Evolutionary conservation across 345 rosid species (phyloP).

Genomic region (Brassica incana): DNA sequence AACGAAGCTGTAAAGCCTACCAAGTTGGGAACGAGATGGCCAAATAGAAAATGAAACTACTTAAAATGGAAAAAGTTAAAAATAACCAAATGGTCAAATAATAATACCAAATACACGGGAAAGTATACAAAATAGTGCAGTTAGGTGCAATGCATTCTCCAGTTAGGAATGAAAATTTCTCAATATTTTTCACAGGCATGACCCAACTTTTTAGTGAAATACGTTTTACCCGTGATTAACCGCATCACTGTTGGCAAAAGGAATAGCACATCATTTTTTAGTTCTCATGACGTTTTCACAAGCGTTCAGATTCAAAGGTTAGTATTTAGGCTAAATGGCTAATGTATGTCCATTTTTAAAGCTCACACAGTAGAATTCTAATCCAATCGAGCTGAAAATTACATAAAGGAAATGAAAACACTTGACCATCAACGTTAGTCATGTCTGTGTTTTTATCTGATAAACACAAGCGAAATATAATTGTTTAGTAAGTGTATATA

Average conservation of each 20-base stretch:
- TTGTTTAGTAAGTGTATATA: background rate
- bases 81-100: conserved; percentile 30
- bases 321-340: background rate
- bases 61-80: conserved; percentile 8
- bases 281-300: background rate
- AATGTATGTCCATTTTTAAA: background rate
- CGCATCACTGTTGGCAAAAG: background rate
- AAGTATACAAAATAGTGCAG: conserved; percentile 21
- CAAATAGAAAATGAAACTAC: conserved; percentile 21
- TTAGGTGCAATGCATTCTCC: conserved; percentile 36
- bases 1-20: conserved; percentile 34
- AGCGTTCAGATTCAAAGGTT: background rate
- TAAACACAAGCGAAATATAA: background rate
- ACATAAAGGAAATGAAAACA: background rate
- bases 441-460: background rate
- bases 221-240: background rate
- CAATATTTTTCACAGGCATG: background rate
- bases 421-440: background rate
- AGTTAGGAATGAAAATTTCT: background rate
- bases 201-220: conserved; percentile 19
- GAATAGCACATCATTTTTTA: background rate
- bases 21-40: conserved; percentile 27
- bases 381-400: background rate
- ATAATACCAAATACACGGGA: conserved; percentile 24
- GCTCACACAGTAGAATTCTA: background rate